Evolutionary conservation across 2,329 filamentous ascomycete genomes (phyloP).

Genomic region (Chalaropsis ovoidea): DNA sequence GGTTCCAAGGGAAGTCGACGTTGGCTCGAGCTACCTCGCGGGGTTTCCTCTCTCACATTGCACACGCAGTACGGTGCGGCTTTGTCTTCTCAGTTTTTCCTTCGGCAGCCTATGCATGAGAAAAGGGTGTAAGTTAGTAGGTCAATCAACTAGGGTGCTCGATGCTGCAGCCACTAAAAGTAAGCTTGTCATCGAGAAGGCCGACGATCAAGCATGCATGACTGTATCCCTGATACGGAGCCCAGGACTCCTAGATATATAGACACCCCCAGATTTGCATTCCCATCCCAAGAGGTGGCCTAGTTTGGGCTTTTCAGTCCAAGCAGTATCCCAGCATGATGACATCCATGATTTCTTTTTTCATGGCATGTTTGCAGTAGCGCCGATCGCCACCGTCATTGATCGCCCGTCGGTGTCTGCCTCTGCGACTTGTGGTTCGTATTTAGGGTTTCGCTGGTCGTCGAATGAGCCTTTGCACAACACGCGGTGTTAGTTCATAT

Average conservation of each 20-base stretch:
- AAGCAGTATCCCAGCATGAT: not conserved
- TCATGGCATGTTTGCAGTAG: not conserved
- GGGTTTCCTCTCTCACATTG: not conserved
- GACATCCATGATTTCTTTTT: not conserved
- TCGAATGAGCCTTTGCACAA: no score
- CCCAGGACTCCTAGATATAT: constrained; percentile 19
- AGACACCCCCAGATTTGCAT: constrained; percentile 19
- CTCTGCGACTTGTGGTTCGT: no score
- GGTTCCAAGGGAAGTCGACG: not conserved
- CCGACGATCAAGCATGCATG: not conserved
- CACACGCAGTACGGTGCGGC: not conserved
- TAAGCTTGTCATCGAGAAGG: constrained; percentile 10
- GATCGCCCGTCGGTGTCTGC: not conserved
- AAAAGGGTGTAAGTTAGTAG: constrained; percentile 2
- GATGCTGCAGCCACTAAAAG: not conserved
- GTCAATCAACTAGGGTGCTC: not conserved
- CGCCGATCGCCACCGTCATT: not conserved
- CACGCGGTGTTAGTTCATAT: not conserved
- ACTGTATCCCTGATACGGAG: not conserved
- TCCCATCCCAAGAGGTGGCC: constrained; percentile 8
- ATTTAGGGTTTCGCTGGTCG: no score
- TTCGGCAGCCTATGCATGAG: not conserved
- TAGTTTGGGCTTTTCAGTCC: not conserved
- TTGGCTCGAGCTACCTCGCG: not conserved
- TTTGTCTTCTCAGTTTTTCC: not conserved